A percentile compares a stretch with the other conserved stretches of the same genome.
Conservation (phyloP, 2,329 filamentous ascomycete species). For the Ophidiomyces ophidiicola region DNA sequence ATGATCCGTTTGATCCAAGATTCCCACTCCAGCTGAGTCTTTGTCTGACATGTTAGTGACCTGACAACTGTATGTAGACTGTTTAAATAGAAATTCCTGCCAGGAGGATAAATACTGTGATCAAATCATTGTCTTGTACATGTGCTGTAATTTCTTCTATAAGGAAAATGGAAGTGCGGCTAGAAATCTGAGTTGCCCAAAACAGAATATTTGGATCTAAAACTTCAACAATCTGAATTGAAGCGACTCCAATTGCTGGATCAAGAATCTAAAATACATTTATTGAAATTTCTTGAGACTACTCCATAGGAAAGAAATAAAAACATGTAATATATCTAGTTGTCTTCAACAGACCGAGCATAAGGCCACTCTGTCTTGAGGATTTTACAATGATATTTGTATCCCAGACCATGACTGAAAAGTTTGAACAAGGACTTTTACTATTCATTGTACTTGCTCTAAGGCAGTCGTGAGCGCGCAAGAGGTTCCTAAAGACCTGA, state of each 20-base stretch:
- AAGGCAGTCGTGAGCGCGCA: constrained; percentile 98
- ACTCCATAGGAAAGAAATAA: too few species aligned
- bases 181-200: constrained; percentile 71
- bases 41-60: not conserved
- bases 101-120: constrained; percentile 71
- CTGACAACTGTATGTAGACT: constrained; percentile 44
- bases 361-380: too few species aligned
- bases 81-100: constrained; percentile 71
- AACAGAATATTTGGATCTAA: constrained; percentile 67
- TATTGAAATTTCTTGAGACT: too few species aligned
- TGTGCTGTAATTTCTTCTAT: constrained; percentile 88
- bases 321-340: too few species aligned
- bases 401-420: constrained; percentile 10
- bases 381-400: constrained; percentile 11
- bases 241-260: not conserved
- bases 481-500: constrained; percentile 70
- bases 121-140: constrained; percentile 74
- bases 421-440: constrained; percentile 10
- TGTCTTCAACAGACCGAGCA: too few species aligned
- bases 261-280: not conserved
- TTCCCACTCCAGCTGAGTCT: constrained; percentile 26
- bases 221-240: constrained; percentile 59
- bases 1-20: constrained; percentile 64
- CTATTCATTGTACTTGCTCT: constrained; percentile 50
- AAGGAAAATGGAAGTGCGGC: constrained; percentile 63